Evolutionary conservation across 495 filamentous ascomycete genomes (phyloP), one percentile per base, ranked within the genome.

Genomic region (Aspergillus leporis): DNA sequence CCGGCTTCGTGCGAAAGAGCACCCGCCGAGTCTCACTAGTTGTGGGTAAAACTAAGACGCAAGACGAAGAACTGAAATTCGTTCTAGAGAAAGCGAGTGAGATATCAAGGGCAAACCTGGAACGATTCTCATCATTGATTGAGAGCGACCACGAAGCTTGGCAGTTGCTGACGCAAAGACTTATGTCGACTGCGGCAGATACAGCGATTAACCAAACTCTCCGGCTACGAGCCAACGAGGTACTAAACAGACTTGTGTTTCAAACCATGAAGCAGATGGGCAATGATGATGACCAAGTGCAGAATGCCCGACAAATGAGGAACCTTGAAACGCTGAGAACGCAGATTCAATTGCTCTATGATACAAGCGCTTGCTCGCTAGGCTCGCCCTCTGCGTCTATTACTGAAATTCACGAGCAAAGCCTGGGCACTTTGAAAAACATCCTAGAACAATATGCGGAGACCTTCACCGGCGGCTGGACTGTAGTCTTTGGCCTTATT

Each of bases 371-470:
- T 22, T 64, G 64, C 19, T 56, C 55, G 0, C 50, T 65, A 12
- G 74, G 70, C 19, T 74, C 72, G n/a, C 61, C 70, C 19, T 67
- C 75, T 22, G 59, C 63, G 0, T 84, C 83, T 3, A 88, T 96
- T 62, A 70, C 90, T 21, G 90, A 96, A 32, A 89, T 97, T 16
- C 94, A 98, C 69, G 85, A 85, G 55, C 85, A 89, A 56, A 83
- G 89, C 34, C 76, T 98, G 19, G 92, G 97, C 55, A 86, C 88
- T 2, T 75, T 98, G 25, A 89, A 90, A 63, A 83, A 81, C 55
- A 85, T 97, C 18, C 77, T 98, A 7, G 94, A 98, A 64, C 89
- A 93, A 58, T 93, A 88, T 66, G 94, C 93, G 2, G 94, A 98
- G 62, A 80, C 85, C 0, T 82, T 98, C 22, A 77, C 85, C 9